phyloP scores from a whole-genome alignment of 371 early-diverging fungal species.

The Encephalitozoon intestinalis region DNA sequence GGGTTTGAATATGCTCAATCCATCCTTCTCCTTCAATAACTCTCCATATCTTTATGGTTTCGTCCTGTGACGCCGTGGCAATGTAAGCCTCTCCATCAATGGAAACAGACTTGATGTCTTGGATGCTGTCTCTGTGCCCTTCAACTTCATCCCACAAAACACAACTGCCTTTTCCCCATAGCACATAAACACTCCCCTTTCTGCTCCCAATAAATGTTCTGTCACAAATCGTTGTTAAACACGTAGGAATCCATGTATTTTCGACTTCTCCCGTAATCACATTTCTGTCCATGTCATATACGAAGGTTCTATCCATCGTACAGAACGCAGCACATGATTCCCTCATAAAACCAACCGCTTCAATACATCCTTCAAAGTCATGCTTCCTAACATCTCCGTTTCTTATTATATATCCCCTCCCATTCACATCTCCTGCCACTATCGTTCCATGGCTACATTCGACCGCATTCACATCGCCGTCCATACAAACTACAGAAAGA shows the following conservation, averaged over 20 bases:
- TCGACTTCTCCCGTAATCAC: neutral
- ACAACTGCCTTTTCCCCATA: neutral
- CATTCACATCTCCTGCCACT: neutral
- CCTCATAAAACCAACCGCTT: neutral
- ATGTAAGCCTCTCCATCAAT: conserved; percentile 8
- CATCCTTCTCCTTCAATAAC: neutral
- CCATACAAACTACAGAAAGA: neutral
- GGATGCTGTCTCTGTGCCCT: conserved; percentile 40
- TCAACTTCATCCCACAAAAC: neutral
- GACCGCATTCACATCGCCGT: conserved; percentile 7
- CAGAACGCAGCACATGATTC: neutral
- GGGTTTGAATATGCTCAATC: conserved; percentile 32
- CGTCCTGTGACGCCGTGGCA: conserved; percentile 41
- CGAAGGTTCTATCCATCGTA: neutral
- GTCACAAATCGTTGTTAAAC: neutral
- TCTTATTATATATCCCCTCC: neutral
- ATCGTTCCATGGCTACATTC: neutral
- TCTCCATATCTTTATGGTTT: conserved; percentile 43
- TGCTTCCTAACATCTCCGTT: neutral
- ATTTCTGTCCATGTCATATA: neutral
- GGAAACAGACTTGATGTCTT: conserved; percentile 1
- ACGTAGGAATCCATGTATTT: neutral
- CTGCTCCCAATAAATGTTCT: conserved; percentile 8
- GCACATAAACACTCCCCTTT: conserved; percentile 10
- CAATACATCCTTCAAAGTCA: neutral